phyloP scores from a whole-genome alignment of 768 basidiomycete species.

The Neoboletus subvelutipes region DNA sequence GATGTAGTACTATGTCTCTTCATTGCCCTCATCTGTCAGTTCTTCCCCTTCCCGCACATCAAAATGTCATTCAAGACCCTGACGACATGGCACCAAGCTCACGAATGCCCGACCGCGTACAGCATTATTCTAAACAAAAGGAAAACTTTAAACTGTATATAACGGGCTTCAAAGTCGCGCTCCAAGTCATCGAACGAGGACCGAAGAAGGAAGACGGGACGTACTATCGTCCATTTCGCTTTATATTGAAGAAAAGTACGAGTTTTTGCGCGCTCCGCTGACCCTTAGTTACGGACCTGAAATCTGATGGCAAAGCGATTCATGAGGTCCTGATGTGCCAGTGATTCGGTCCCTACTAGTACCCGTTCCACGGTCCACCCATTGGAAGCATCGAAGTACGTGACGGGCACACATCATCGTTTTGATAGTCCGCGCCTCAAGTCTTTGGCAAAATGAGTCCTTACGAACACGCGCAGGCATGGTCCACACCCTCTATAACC shows the following conservation, averaged over 20 bases:
- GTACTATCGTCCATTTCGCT: conserved; percentile 40
- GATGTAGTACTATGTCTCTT: conserved; percentile 10
- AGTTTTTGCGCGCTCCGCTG: conserved; percentile 61
- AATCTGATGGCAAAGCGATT: background rate
- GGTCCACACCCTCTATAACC: no score
- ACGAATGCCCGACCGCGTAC: conserved; percentile 78
- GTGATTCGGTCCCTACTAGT: no score
- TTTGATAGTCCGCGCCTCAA: no score
- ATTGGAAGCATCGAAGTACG: no score
- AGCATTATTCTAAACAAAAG: conserved; percentile 78
- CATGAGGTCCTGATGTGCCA: background rate
- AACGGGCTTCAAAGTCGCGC: conserved; percentile 50
- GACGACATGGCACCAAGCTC: conserved; percentile 55
- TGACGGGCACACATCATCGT: no score
- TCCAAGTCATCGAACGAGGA: background rate
- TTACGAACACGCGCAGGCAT: no score
- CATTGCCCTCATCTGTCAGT: conserved; percentile 77
- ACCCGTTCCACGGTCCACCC: no score
- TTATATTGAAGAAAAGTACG: conserved; percentile 83
- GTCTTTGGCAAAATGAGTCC: no score
- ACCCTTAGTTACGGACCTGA: no score
- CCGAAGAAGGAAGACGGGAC: no score
- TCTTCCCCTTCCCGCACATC: conserved; percentile 75
- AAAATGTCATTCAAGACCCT: conserved; percentile 60
- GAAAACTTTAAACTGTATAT: conserved; percentile 74